Evolutionary conservation across 768 basidiomycete species (phyloP).

Genomic region (Tulasnella sp.): DNA sequence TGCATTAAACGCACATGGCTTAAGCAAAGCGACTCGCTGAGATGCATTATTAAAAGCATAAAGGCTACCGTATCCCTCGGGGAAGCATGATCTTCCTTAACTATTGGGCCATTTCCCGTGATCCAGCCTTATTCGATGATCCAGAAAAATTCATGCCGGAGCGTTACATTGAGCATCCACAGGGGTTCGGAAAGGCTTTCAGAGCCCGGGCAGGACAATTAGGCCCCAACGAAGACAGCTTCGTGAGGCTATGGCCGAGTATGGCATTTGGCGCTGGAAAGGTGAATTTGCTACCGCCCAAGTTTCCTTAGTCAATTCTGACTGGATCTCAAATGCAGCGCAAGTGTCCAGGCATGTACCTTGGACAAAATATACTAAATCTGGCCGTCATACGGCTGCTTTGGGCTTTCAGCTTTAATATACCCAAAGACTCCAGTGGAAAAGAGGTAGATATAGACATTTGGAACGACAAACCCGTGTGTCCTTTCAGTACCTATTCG

Average conservation of each 20-base stretch:
- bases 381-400: not conserved
- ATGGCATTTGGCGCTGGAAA: not conserved
- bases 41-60: not conserved
- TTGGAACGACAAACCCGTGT: not conserved
- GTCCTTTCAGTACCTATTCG: not conserved
- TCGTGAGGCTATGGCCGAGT: not conserved
- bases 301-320: not conserved
- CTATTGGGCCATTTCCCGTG: not conserved
- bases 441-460: not conserved
- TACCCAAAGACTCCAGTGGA: not conserved
- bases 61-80: slow-evolving; percentile 6
- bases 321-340: not conserved
- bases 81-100: slow-evolving; percentile 12
- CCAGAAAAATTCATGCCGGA: slow-evolving; percentile 16
- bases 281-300: not conserved
- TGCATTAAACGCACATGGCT: not conserved
- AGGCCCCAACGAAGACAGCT: not conserved
- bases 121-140: slow-evolving; percentile 5
- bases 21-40: not conserved
- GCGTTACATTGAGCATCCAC: slow-evolving; percentile 5
- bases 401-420: slow-evolving; percentile 4
- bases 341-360: not conserved
- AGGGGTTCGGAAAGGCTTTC: not conserved
- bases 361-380: not conserved
- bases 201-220: not conserved